phyloP scores from a whole-genome alignment of 768 basidiomycete species.

The Russula sp. region DNA sequence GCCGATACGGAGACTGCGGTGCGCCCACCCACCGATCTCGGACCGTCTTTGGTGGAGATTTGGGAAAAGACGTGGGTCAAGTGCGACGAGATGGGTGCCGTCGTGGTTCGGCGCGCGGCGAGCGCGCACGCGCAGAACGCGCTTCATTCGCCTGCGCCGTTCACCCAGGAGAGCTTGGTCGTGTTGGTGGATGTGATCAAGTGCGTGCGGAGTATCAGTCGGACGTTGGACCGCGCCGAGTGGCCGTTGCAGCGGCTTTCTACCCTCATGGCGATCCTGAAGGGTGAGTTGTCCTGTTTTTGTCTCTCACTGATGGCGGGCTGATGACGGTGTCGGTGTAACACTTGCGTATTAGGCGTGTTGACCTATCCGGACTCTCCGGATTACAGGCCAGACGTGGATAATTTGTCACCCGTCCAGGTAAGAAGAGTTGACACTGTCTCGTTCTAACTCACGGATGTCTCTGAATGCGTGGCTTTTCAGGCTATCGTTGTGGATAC shows the following conservation, averaged over 20 bases:
- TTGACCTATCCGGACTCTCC: conserved; percentile 76
- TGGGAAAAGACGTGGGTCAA: no score
- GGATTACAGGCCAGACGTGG: conserved; percentile 86
- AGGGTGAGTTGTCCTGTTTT: conserved; percentile 44
- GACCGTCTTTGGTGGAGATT: no score
- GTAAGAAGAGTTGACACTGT: conserved; percentile 31
- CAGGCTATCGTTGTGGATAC: conserved; percentile 69
- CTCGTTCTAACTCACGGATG: background rate
- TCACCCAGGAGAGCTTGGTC: no score
- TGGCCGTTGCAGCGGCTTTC: conserved; percentile 61
- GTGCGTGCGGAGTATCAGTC: conserved; percentile 46
- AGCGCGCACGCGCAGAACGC: no score
- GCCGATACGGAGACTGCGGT: conserved; percentile 24
- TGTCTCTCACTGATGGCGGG: background rate
- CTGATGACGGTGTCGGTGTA: background rate
- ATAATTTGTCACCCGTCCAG: conserved; percentile 73
- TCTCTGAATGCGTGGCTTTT: background rate
- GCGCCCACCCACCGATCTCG: conserved; percentile 28
- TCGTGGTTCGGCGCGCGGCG: no score
- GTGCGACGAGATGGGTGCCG: no score
- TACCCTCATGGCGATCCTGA: conserved; percentile 69
- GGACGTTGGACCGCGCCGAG: conserved; percentile 42
- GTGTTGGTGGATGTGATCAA: conserved; percentile 69
- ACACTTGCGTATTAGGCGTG: conserved; percentile 38
- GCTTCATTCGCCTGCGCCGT: no score